A percentile compares a stretch with the other conserved stretches of the same genome.
These are phyloP conservation scores for Fusarium equiseti DNA, from an alignment of 2,329 filamentous ascomycete genomes.

Conservation along the genomic window DNA sequence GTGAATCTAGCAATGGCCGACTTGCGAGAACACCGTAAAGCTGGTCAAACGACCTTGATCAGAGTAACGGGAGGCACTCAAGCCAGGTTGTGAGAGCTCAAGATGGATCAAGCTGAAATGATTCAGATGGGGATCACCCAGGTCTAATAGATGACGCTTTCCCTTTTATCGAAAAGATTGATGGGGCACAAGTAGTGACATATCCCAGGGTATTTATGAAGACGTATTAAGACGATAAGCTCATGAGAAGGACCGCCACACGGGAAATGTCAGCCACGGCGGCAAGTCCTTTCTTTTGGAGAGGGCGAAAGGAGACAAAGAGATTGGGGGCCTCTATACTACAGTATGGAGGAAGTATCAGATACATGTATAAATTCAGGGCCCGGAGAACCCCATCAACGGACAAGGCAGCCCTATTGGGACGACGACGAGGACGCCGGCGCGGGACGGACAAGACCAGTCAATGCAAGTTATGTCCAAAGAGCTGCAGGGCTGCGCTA, in stretches of 20 bases:
- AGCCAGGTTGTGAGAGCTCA: constrained; percentile 21
- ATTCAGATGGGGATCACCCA: constrained; percentile 32
- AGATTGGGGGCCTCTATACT: constrained; percentile 38
- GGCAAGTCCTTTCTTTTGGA: constrained; percentile 27
- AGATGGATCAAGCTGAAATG: constrained; percentile 29
- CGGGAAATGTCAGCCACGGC: constrained; percentile 40
- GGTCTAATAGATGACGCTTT: constrained; percentile 40
- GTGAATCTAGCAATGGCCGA: constrained; percentile 17
- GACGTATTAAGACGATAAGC: constrained; percentile 31
- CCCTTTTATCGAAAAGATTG: constrained; percentile 44
- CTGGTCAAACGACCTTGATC: constrained; percentile 18
- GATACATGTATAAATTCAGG: constrained; percentile 41
- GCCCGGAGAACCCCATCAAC: constrained; percentile 38
- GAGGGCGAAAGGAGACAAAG: constrained; percentile 34
- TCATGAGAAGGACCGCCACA: constrained; percentile 38
- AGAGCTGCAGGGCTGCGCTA: constrained; percentile 41
- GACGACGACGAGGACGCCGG: constrained; percentile 31
- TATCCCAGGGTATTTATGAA: constrained; percentile 40
- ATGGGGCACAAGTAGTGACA: constrained; percentile 36
- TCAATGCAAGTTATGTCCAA: constrained; percentile 31
- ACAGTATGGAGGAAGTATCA: constrained; percentile 37
- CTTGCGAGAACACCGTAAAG: constrained; percentile 16
- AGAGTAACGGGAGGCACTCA: constrained; percentile 23
- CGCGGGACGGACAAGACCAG: constrained; percentile 30
- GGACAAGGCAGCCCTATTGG: constrained; percentile 44